phyloP scores from a whole-genome alignment of 2,329 filamentous ascomycete genomes.

The Emmonsiellopsis sp. region DNA sequence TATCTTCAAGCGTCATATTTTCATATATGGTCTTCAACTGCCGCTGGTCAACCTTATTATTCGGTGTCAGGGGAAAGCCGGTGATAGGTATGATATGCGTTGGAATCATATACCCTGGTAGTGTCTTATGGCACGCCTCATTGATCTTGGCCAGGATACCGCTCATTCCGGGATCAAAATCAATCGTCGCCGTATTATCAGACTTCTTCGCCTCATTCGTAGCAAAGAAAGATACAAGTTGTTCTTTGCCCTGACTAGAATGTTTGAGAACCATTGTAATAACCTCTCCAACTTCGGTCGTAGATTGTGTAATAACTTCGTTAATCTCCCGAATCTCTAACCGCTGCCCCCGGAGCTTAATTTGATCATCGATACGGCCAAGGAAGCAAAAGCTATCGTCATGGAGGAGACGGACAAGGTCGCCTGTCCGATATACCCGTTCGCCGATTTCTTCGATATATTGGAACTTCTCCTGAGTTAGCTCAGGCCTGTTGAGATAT shows the following conservation, averaged over 20 bases:
- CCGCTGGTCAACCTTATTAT: constrained; percentile 80
- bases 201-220: constrained; percentile 2
- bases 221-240: constrained; percentile 66
- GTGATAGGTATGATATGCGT: constrained; percentile 68
- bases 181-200: not conserved
- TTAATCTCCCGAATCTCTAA: constrained; percentile 90
- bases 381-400: constrained; percentile 81
- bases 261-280: constrained; percentile 69
- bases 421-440: constrained; percentile 75
- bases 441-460: constrained; percentile 47
- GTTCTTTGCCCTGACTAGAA: constrained; percentile 63
- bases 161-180: not conserved
- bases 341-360: constrained; percentile 81
- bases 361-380: constrained; percentile 80
- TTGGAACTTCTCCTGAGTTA: constrained; percentile 70
- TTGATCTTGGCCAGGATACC: constrained; percentile 29
- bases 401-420: constrained; percentile 71
- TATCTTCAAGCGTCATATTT: constrained; percentile 47
- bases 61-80: constrained; percentile 68
- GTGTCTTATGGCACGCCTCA: constrained; percentile 55
- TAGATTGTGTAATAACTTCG: constrained; percentile 59
- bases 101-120: constrained; percentile 85
- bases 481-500: constrained; percentile 70
- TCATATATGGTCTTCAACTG: constrained; percentile 58
- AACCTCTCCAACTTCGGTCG: constrained; percentile 54